Evolutionary conservation across 2,329 filamentous ascomycete species (phyloP), one percentile per base, ranked within the genome.

Genomic region (Verticillium isaacii): DNA sequence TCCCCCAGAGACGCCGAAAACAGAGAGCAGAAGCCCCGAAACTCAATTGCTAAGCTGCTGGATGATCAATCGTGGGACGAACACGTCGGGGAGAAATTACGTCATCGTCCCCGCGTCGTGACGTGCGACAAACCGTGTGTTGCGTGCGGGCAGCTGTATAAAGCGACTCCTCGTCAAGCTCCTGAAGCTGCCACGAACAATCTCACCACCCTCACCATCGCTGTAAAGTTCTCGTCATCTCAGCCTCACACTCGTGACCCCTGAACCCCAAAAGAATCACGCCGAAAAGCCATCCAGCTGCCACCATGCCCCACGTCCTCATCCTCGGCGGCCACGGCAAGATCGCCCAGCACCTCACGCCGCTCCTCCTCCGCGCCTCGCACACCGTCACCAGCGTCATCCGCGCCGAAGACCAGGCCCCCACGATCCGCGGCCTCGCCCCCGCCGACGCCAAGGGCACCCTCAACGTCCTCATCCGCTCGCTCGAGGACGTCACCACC

Each of bases 311-410:
- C 66, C 80, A 85, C 71, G 85, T 93, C 63, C 86, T 93, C 64
- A 76, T 95, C 66, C 85, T 95, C 65, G 91, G 91, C 70, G 92
- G 91, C 69, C 91, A 93, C 78, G 92, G 92, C 77, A 92, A 93
- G 73, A 76, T 95, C 63, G 85, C 91, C 66, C 85, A 91, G 62
- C 77, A 89, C 54, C 82, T 95, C 45, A 95, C 91, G 9, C 90
- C 89, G 1, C 82, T 93, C 63, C 86, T 96, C 8, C 85, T 95
- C 52, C 81, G 86, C 58, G 86, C 88, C 66, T 85, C 85, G 37
- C 94, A 91, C 89, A 85, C 85, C 66, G 89, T 96, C 60, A 93
- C 89, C 63, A 91, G 88, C 72, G 79, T 95, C 64, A 89, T 96
- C 73, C 89, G 92, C 69, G 85, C 87, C 65, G 78, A 85, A n/a